Evolutionary conservation across 176 grass and related monocot species (phyloP).

Genomic region (Olyra latifolia): DNA sequence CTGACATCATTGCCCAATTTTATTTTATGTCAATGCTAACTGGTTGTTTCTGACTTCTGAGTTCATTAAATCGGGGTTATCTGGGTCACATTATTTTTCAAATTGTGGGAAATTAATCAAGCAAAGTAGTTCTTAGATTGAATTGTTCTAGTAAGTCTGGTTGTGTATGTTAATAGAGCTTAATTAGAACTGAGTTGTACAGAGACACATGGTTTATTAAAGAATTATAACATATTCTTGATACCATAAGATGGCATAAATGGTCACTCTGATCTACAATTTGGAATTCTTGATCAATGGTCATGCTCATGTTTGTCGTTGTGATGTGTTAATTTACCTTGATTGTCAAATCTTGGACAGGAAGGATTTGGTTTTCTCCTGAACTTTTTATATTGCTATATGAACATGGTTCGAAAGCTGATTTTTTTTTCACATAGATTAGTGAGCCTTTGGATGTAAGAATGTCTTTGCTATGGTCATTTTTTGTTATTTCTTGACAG

Average conservation of each 20-base stretch:
- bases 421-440: background rate
- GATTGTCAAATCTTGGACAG: background rate
- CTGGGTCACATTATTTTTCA: background rate
- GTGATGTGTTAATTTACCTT: background rate
- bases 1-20: background rate
- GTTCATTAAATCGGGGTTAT: background rate
- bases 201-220: background rate
- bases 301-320: background rate
- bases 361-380: background rate
- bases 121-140: background rate
- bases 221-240: background rate
- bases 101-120: slow-evolving; percentile 1
- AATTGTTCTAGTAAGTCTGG: background rate
- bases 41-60: background rate
- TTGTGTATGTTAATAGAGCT: background rate
- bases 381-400: background rate
- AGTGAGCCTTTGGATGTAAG: background rate
- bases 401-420: background rate
- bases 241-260: background rate
- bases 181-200: background rate
- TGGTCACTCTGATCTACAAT: background rate
- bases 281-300: background rate
- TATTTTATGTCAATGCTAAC: background rate
- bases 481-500: background rate
- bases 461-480: background rate